Base-by-base conservation (phyloP, 1,284 basidiomycete genomes). In the Sanghuangporus weigelae region DNA sequence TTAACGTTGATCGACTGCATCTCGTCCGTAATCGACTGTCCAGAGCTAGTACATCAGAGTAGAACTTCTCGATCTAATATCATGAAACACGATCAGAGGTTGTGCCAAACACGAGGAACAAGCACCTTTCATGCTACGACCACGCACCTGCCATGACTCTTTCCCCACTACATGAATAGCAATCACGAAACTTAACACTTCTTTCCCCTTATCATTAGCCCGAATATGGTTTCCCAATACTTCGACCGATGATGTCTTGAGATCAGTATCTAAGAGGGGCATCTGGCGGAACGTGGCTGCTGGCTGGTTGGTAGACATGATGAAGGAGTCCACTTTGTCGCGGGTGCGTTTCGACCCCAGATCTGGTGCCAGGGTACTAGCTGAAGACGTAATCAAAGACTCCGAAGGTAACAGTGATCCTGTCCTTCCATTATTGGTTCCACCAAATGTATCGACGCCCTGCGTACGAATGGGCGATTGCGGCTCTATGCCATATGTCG, bases 21-120 rank as follows among this genome's bases (percentile, higher is more conserved):
- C 64, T 89, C 75, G 71, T 86, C 78, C 77, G 77, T 46, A 85
- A 74, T 38, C 73, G 73, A 36, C 73, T 72, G 71, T 99, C 96
- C 56, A 99, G 80, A 53, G 84, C 86, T 39, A 96, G 78, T 42
- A 98, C 92, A 68, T 98, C 95, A 60, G 87, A 90, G 75, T 96
- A 96, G 74, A 93, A 80, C 78, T 99, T 99, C 77, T 97, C 95
- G 35, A 66, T 63, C 65, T 66, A 51, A 50, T 53, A 59, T 59
- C 60, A 54, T 44, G 57, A 53, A 59, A 38, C 14, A 21, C 40
- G 31, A 26, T 19, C 48, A 16, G 50, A 59, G 14, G 40, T 14
- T 21, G 48, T 59, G 35, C 50, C 38, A 26, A 26, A 12, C 42
- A 46, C 7, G 19, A 44, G 36, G 40, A 36, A 38, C 19, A 39